phyloP scores from a whole-genome alignment of 257 asterid species.

The Nicotiana sylvestris region DNA sequence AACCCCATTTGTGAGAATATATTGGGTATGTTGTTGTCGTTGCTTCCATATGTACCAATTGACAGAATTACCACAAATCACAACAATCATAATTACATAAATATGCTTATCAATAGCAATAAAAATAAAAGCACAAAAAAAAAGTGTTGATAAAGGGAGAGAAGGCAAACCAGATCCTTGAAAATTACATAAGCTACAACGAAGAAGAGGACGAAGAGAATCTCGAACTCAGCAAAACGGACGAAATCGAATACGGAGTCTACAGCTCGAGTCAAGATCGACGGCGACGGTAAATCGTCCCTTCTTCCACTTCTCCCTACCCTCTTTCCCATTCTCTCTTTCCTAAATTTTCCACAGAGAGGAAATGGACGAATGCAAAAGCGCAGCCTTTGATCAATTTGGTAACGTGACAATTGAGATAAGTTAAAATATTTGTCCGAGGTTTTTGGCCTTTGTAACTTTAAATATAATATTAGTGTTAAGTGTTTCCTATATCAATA shows the following conservation, averaged over 20 bases:
- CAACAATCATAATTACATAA: too few relatives aligned
- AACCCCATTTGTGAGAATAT: too few relatives aligned
- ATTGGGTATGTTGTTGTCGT: too few relatives aligned
- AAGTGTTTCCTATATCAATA: too few relatives aligned
- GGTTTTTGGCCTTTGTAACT: too few relatives aligned
- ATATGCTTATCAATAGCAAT: too few relatives aligned
- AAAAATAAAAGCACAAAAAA: background rate
- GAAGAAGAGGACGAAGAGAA: slow-evolving; percentile 80
- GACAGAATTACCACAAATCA: too few relatives aligned
- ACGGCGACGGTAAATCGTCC: slow-evolving; percentile 21
- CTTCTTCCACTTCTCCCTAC: slow-evolving; percentile 11
- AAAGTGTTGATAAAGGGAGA: background rate
- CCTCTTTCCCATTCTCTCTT: slow-evolving; percentile 20
- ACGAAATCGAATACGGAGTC: slow-evolving; percentile 58
- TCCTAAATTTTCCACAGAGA: too few relatives aligned
- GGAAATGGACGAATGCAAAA: background rate
- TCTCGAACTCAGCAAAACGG: slow-evolving; percentile 88
- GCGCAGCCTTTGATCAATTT: background rate
- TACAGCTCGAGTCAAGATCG: slow-evolving; percentile 61
- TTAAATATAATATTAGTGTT: too few relatives aligned
- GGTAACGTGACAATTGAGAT: background rate
- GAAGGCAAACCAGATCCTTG: slow-evolving; percentile 73
- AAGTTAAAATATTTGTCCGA: too few relatives aligned
- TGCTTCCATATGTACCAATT: too few relatives aligned
- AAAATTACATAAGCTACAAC: slow-evolving; percentile 61